phyloP scores from a whole-genome alignment of 768 basidiomycete genomes.

The Auriscalpium vulgare region DNA sequence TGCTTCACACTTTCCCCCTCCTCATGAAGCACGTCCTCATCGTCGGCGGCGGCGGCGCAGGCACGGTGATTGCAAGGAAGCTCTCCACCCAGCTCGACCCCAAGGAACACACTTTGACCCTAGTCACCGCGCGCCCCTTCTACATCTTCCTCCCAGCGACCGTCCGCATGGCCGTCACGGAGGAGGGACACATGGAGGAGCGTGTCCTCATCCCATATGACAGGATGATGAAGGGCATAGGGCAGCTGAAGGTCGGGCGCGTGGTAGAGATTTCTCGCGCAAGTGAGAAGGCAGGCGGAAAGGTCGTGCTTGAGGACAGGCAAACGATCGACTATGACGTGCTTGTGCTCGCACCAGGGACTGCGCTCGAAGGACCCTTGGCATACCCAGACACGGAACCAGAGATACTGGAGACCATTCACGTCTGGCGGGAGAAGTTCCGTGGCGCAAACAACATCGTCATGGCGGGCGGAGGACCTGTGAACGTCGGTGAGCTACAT shows the following conservation, averaged over 20 bases:
- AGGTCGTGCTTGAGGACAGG: conserved; percentile 43
- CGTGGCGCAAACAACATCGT: conserved; percentile 13
- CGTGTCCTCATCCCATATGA: conserved; percentile 38
- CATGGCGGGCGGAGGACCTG: conserved; percentile 20
- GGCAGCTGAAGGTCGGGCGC: conserved; percentile 28
- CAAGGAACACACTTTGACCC: conserved; percentile 12
- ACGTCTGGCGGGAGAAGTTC: conserved; percentile 17
- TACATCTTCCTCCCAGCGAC: conserved; percentile 13
- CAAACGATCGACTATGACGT: conserved; percentile 42
- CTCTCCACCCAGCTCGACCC: conserved; percentile 14
- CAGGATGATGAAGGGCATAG: conserved; percentile 41
- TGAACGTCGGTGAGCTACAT: conserved; percentile 28
- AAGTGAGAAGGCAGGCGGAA: conserved; percentile 26
- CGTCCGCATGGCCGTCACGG: conserved; percentile 15
- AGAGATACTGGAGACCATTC: conserved; percentile 17
- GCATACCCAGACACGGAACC: conserved; percentile 31
- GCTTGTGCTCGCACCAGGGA: conserved; percentile 56
- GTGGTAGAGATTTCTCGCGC: conserved; percentile 33
- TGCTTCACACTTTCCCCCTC: too few species aligned
- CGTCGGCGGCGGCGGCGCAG: conserved; percentile 22
- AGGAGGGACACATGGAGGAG: conserved; percentile 15
- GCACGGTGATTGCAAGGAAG: conserved; percentile 8
- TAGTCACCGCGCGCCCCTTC: conserved; percentile 14
- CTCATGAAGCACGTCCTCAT: conserved; percentile 16
- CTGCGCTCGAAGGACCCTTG: conserved; percentile 42